Evolutionary conservation across 257 asterid genomes (phyloP).

Genomic region (Forsythia viridissima): DNA sequence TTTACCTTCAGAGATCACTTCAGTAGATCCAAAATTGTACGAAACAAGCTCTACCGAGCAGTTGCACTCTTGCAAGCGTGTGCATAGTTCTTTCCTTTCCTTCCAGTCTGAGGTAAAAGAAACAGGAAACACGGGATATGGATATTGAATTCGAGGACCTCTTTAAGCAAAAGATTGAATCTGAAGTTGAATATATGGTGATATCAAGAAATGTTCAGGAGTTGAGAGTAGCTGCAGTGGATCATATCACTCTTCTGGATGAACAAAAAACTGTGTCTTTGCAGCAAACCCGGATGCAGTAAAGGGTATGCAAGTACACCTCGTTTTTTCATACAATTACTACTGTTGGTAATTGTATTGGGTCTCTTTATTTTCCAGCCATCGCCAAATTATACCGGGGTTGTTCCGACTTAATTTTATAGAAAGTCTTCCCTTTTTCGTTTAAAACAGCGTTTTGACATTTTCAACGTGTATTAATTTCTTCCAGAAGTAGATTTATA

Average conservation of each 20-base stretch:
- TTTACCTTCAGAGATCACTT: slow-evolving; percentile 13
- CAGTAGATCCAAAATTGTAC: slow-evolving; percentile 2
- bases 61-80: slow-evolving; percentile 30
- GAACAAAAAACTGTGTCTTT: slow-evolving; percentile 33
- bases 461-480: slow-evolving; percentile 7
- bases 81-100: slow-evolving; percentile 12
- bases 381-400: slow-evolving; percentile 35
- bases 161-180: slow-evolving; percentile 65
- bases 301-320: slow-evolving; percentile 49
- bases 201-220: slow-evolving; percentile 47
- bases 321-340: slow-evolving; percentile 51
- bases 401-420: slow-evolving; percentile 57
- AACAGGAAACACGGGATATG: slow-evolving; percentile 24
- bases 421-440: neutral
- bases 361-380: slow-evolving; percentile 38
- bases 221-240: slow-evolving; percentile 34
- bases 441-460: neutral
- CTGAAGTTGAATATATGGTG: slow-evolving; percentile 65
- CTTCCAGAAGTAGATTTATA: slow-evolving; percentile 20
- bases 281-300: slow-evolving; percentile 46
- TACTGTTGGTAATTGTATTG: slow-evolving; percentile 38
- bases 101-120: slow-evolving; percentile 40
- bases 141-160: slow-evolving; percentile 52
- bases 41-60: slow-evolving; percentile 26
- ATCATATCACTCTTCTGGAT: slow-evolving; percentile 43